Evolutionary conservation across 768 basidiomycete species (phyloP), one percentile per base, ranked within the genome.

Genomic region (Suillus subaureus): DNA sequence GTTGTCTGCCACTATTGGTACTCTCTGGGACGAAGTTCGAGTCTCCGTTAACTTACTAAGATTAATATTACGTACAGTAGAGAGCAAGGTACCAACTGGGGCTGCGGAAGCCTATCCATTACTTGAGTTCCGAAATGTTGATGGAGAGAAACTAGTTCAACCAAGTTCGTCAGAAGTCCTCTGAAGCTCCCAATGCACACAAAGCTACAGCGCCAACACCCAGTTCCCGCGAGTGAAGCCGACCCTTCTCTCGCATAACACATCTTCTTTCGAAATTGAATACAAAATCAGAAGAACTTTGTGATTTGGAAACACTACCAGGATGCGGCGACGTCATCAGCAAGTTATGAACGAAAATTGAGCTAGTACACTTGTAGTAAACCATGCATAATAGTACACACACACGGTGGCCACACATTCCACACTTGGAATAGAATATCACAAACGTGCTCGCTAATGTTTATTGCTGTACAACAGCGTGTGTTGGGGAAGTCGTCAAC

Each of bases 341-440:
- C 21, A 9, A 54, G 52, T 54, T 12, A 54, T 54, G 31, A 54
- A 54, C 6, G 31, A 54, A 31, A 54, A 33, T 21, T 21, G 31
- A 21, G 52, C 52, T 54, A 54, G 52, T 54, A 54, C 15, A 49
- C 49, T 47, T 23, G 47, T 47, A 47, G 47, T 47, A 11, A 52
- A 8, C 28, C 26, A 52, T 18, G 26, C 26, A 52, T 18, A 28
- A 26, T 58, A 21, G 39, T 40, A 60, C 39, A 60, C 18, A 40
- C 57, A 58, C 26, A 23, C 26, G 26, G 37, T 21, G 9, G 16
- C 57, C 57, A 26, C 56, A 39, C 18, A 23, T 31, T 33, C 39
- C 57, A 40, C 18, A 28, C 37, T 40, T 40, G 57, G 6, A 58
- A 26, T 37, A 16, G 4, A 11, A 40, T 60, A 60, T 26, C 18